These are phyloP conservation scores for Beauveria bassiana DNA, from an alignment of 2,329 filamentous ascomycete species.

Conservation along the genomic window DNA sequence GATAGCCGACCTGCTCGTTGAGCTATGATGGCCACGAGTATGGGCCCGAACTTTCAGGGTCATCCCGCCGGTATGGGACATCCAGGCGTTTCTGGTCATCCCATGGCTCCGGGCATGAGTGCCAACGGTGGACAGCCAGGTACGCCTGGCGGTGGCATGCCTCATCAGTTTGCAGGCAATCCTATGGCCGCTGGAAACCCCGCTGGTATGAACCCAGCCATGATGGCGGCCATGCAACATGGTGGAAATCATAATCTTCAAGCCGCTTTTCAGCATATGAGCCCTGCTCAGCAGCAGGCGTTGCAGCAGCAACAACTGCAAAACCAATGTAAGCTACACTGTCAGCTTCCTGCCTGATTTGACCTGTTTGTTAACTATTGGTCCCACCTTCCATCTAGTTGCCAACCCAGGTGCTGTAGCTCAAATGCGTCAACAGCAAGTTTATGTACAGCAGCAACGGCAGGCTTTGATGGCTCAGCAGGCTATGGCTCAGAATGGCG, in stretches of 20 bases:
- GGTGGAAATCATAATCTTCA: conserved; percentile 59
- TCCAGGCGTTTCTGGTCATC: conserved; percentile 60
- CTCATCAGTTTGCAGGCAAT: conserved; percentile 54
- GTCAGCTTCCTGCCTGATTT: conserved; percentile 1
- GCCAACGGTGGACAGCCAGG: conserved; percentile 65
- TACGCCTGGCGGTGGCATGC: conserved; percentile 54
- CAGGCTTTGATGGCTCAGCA: conserved; percentile 50
- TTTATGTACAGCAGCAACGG: conserved; percentile 48
- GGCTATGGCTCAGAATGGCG: conserved; percentile 36
- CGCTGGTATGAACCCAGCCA: conserved; percentile 62
- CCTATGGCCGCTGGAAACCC: conserved; percentile 68
- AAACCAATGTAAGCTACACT: conserved; percentile 25
- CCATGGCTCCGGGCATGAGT: conserved; percentile 54
- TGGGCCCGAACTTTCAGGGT: conserved; percentile 55
- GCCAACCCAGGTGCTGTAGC: conserved; percentile 31
- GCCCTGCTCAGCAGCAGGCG: conserved; percentile 50
- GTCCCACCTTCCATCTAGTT: conserved; percentile 17
- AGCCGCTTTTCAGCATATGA: conserved; percentile 60
- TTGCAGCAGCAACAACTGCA: conserved; percentile 40
- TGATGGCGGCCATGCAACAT: conserved; percentile 72
- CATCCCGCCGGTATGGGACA: conserved; percentile 66
- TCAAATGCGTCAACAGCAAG: conserved; percentile 46
- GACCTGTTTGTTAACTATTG: not conserved
- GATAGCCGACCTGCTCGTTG: conserved; percentile 38
- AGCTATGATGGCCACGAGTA: conserved; percentile 62